phyloP scores from a whole-genome alignment of 2,329 filamentous ascomycete genomes.

The Phialophora verrucosa region DNA sequence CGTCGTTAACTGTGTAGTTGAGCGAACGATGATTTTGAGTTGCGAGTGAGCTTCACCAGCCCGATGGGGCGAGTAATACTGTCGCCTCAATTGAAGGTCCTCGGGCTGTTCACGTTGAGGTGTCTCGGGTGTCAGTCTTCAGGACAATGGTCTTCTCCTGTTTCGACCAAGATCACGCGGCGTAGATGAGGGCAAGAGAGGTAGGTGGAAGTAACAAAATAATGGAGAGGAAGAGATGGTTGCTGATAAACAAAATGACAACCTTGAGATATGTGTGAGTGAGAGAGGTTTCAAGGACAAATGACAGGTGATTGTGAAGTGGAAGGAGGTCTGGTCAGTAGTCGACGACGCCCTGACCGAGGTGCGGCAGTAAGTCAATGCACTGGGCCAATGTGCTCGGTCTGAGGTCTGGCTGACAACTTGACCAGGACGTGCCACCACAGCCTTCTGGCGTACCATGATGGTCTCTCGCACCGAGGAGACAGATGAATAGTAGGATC shows the following conservation, averaged over 20 bases:
- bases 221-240: background rate
- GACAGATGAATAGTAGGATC: background rate
- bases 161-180: background rate
- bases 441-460: background rate
- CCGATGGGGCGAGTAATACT: background rate
- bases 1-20: background rate
- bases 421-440: background rate
- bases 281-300: background rate
- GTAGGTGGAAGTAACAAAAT: background rate
- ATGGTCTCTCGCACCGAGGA: background rate
- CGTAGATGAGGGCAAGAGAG: background rate
- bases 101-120: background rate
- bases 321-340: background rate
- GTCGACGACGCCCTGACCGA: background rate
- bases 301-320: background rate
- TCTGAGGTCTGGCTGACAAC: background rate
- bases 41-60: background rate
- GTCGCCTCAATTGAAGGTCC: background rate
- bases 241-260: background rate
- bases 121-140: background rate
- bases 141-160: background rate
- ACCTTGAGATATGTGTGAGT: background rate
- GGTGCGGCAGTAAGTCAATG: background rate
- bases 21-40: background rate
- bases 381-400: background rate